Base-by-base conservation (phyloP, 345 rosid species). In the Combretum micranthum region DNA sequence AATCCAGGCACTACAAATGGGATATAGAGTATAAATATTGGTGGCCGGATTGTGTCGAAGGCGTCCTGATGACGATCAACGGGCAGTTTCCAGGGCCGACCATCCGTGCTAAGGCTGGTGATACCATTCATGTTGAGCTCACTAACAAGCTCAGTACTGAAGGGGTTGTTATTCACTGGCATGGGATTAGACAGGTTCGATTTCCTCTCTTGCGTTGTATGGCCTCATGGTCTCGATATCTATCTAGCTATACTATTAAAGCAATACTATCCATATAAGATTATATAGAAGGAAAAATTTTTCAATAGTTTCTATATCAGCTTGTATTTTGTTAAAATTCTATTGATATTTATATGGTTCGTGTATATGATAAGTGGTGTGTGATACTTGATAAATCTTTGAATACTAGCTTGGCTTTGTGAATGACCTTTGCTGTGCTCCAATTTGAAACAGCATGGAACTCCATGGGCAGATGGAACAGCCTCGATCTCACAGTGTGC, bases 381-480 rank as follows among this genome's bases (percentile, higher is more conserved):
- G n/a, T n/a, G n/a, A n/a, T n/a, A n/a, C n/a, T n/a, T n/a, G n/a
- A n/a, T n/a, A n/a, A n/a, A n/a, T n/a, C n/a, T n/a, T n/a, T n/a
- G n/a, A n/a, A n/a, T n/a, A n/a, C n/a, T n/a, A n/a, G n/a, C n/a
- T n/a, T n/a, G 10, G 25, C 19, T n/a, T 42, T 37, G 56, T 20
- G 43, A 13, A 23, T 23, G 37, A 5, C 9, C 11, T 20, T 26
- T 55, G n/a, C 19, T 2, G 20, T 12, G 13, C 14, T 3, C 13
- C 15, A 39, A 14, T 51, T 19, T 14, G 18, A 7, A 9, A 45
- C 70, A 89, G 97, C 2, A 71, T 2, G 93, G 96, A 52, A 81
- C 94, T 0, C 96, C 96, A 4, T 87, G 97, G 97, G 81, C 89
- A 2, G 97, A 90, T 64, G 97, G 97, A 21, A 81, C 97, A 47